phyloP scores from a whole-genome alignment of 768 basidiomycete genomes.

The Termitomyces sp. region DNA sequence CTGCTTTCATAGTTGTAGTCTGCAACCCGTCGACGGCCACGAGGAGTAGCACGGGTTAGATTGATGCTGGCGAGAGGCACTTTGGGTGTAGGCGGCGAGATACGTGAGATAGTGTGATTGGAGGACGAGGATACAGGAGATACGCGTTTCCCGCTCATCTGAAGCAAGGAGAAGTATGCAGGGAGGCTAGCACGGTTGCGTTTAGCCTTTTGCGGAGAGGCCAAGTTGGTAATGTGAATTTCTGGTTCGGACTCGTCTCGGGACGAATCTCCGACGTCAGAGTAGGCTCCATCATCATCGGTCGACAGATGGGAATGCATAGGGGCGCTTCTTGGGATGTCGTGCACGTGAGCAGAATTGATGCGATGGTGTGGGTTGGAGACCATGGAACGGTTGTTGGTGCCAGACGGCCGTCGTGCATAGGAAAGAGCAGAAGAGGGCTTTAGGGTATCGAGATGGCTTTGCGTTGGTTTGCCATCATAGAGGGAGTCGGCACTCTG shows the following conservation, averaged over 20 bases:
- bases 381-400: slow-evolving; percentile 60
- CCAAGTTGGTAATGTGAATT: slow-evolving; percentile 20
- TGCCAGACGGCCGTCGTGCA: slow-evolving; percentile 64
- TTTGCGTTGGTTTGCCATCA: slow-evolving; percentile 36
- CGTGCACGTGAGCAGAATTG: slow-evolving; percentile 35
- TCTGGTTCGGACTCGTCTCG: slow-evolving; percentile 32
- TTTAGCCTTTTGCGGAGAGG: slow-evolving; percentile 37
- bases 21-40: slow-evolving; percentile 45
- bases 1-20: slow-evolving; percentile 26
- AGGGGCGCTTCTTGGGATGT: slow-evolving; percentile 38
- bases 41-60: slow-evolving; percentile 38
- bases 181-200: slow-evolving; percentile 73
- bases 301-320: slow-evolving; percentile 32
- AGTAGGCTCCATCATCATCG: slow-evolving; percentile 41
- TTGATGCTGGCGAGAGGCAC: slow-evolving; percentile 27
- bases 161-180: slow-evolving; percentile 69
- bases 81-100: slow-evolving; percentile 62
- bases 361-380: slow-evolving; percentile 51
- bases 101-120: slow-evolving; percentile 38
- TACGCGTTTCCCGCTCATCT: slow-evolving; percentile 35
- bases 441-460: slow-evolving; percentile 27
- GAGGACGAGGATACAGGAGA: slow-evolving; percentile 46
- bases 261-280: slow-evolving; percentile 34
- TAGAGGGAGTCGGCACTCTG: slow-evolving; percentile 35
- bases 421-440: slow-evolving; percentile 49